Conservation (phyloP, 805 yeast genomes). For the Teunomyces kruisii region DNA sequence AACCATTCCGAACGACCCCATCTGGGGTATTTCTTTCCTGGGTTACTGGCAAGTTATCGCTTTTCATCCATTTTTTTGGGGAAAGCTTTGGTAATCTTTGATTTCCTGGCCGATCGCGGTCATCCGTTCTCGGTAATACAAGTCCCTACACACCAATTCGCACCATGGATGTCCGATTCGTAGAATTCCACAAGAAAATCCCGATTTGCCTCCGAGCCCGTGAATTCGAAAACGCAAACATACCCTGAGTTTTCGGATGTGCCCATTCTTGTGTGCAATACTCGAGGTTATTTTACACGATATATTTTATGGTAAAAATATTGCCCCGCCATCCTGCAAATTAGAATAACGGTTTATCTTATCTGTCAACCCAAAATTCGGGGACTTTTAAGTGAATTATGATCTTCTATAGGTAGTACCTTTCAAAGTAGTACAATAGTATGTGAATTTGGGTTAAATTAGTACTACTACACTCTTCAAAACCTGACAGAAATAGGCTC, state of each 20-base stretch:
- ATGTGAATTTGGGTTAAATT: neutral
- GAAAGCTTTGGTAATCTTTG: neutral
- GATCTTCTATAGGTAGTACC: neutral
- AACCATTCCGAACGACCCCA: slow-evolving; percentile 1
- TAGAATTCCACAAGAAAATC: neutral
- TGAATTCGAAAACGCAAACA: neutral
- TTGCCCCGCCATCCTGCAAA: slow-evolving; percentile 2
- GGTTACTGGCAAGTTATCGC: neutral
- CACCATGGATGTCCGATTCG: neutral
- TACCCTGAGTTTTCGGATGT: neutral
- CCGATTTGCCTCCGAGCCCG: slow-evolving; percentile 1
- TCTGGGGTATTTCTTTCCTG: neutral
- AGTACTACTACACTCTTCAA: neutral
- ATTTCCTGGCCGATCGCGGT: neutral
- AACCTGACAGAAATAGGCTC: neutral
- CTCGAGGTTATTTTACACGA: neutral
- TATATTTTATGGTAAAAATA: slow-evolving; percentile 2
- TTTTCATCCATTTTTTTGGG: neutral
- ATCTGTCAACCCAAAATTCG: neutral
- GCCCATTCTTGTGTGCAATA: neutral
- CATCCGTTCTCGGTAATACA: neutral
- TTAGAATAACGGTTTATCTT: neutral
- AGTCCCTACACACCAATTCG: neutral
- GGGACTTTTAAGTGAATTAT: neutral
- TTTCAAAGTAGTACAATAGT: neutral